Percentiles rank a stretch among this genome's conserved stretches.
Conservation (phyloP, 2,329 filamentous ascomycete genomes). For the Sclerotinia glacialis region DNA sequence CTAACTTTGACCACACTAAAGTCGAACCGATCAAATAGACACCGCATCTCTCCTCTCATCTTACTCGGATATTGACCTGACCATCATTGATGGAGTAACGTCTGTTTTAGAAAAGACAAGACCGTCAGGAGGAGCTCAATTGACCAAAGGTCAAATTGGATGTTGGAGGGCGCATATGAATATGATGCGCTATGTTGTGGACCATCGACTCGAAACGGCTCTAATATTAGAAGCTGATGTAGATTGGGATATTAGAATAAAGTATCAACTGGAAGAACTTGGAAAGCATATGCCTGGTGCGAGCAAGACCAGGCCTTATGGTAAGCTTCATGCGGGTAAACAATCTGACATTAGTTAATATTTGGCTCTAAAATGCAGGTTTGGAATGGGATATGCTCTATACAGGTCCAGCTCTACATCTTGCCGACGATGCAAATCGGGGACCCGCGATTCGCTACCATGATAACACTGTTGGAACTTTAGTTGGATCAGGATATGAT, state of each 20-base stretch:
- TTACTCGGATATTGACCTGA: constrained; percentile 9
- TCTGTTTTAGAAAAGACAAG: neutral
- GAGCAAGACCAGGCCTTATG: constrained; percentile 1
- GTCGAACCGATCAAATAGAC: constrained; percentile 12
- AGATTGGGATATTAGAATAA: constrained; percentile 12
- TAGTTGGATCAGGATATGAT: neutral
- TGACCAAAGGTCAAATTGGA: neutral
- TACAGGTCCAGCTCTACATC: neutral
- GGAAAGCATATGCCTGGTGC: constrained; percentile 9
- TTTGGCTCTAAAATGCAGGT: neutral
- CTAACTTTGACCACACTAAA: neutral
- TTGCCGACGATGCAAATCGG: neutral
- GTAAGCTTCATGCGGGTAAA: neutral
- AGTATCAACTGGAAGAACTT: constrained; percentile 10
- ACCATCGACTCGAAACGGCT: constrained; percentile 11
- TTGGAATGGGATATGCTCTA: constrained; percentile 11
- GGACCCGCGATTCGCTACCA: neutral
- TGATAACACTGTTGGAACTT: neutral
- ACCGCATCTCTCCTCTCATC: constrained; percentile 4
- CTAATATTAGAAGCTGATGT: constrained; percentile 14
- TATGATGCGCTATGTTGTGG: constrained; percentile 16
- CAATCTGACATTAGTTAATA: neutral
- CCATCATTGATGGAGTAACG: neutral
- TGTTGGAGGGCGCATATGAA: constrained; percentile 13
- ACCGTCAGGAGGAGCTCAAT: neutral